A percentile compares a stretch with the other conserved stretches of the same genome.
These are phyloP conservation scores for Trichoderma semiorbis DNA, from an alignment of 2,329 filamentous ascomycete species.

Conservation along the genomic window DNA sequence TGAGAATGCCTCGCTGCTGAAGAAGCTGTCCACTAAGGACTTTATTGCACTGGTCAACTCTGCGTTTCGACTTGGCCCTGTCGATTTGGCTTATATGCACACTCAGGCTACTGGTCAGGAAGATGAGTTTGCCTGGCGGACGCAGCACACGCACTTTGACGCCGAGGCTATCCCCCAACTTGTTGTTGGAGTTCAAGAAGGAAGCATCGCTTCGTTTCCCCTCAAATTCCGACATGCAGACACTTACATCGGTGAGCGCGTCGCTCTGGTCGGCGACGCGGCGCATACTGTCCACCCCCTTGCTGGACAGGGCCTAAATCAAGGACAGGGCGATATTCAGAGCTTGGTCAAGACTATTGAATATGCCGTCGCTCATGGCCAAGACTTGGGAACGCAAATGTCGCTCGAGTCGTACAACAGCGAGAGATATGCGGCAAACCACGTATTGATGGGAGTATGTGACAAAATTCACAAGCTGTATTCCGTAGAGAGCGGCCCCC, in stretches of 20 bases:
- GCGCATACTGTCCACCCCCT: slow-evolving; percentile 94
- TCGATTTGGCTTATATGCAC: slow-evolving; percentile 83
- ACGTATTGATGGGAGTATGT: slow-evolving; percentile 70
- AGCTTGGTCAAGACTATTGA: slow-evolving; percentile 72
- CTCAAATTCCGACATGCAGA: slow-evolving; percentile 90
- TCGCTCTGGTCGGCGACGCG: slow-evolving; percentile 89
- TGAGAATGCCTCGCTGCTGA: slow-evolving; percentile 72
- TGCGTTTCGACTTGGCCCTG: slow-evolving; percentile 76
- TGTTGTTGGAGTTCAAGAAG: slow-evolving; percentile 69
- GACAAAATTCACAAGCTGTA: slow-evolving; percentile 95
- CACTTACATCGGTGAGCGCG: slow-evolving; percentile 84
- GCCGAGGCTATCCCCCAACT: slow-evolving; percentile 59
- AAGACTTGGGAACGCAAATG: slow-evolving; percentile 78
- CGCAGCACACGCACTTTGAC: slow-evolving; percentile 62
- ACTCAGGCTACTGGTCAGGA: slow-evolving; percentile 55
- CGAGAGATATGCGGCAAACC: slow-evolving; percentile 80
- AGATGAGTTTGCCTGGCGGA: slow-evolving; percentile 81
- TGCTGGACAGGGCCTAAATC: slow-evolving; percentile 90
- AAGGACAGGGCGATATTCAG: slow-evolving; percentile 85
- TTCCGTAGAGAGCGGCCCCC: slow-evolving; percentile 71
- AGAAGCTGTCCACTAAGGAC: slow-evolving; percentile 66
- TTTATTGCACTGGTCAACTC: slow-evolving; percentile 90
- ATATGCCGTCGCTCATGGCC: slow-evolving; percentile 74
- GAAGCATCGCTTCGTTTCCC: slow-evolving; percentile 83
- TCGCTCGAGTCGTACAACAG: slow-evolving; percentile 77